These are phyloP conservation scores for Crataegus laevigata DNA, from an alignment of 306 rosid species.

Conservation along the genomic window DNA sequence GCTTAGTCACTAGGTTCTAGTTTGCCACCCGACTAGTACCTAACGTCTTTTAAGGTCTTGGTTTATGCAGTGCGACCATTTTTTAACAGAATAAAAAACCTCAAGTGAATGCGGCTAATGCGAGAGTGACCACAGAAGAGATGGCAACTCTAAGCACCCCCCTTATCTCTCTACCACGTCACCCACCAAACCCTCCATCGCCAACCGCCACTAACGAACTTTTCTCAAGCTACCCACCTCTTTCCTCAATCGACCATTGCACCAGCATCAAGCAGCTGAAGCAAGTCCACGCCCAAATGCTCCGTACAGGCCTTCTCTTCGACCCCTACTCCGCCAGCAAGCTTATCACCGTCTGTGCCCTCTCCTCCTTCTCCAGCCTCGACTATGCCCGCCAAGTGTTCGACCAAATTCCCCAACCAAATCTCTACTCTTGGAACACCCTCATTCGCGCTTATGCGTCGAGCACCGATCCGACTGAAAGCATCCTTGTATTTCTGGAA, in stretches of 20 bases:
- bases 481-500: slow-evolving; percentile 27
- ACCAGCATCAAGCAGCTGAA: slow-evolving; percentile 28
- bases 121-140: not conserved
- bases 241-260: slow-evolving; percentile 30
- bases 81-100: too few relatives aligned
- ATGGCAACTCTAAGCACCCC: slow-evolving; percentile 27
- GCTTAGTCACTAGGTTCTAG: too few relatives aligned
- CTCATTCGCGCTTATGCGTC: slow-evolving; percentile 60
- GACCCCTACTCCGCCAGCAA: slow-evolving; percentile 44
- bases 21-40: too few relatives aligned
- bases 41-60: too few relatives aligned
- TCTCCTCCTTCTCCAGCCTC: slow-evolving; percentile 34
- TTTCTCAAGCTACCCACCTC: slow-evolving; percentile 6
- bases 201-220: slow-evolving; percentile 21
- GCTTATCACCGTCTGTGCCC: slow-evolving; percentile 34
- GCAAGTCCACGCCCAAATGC: slow-evolving; percentile 58
- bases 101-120: not conserved
- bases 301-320: slow-evolving; percentile 37
- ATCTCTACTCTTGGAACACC: slow-evolving; percentile 60
- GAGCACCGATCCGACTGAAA: slow-evolving; percentile 37
- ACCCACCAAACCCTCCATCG: slow-evolving; percentile 6
- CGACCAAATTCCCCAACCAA: slow-evolving; percentile 52
- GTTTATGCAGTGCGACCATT: too few relatives aligned
- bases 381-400: slow-evolving; percentile 47
- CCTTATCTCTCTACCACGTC: slow-evolving; percentile 17